Evolutionary conservation across 2,329 filamentous ascomycete species (phyloP), one percentile per base, ranked within the genome.

Genomic region (Sporothrix euskadiensis): DNA sequence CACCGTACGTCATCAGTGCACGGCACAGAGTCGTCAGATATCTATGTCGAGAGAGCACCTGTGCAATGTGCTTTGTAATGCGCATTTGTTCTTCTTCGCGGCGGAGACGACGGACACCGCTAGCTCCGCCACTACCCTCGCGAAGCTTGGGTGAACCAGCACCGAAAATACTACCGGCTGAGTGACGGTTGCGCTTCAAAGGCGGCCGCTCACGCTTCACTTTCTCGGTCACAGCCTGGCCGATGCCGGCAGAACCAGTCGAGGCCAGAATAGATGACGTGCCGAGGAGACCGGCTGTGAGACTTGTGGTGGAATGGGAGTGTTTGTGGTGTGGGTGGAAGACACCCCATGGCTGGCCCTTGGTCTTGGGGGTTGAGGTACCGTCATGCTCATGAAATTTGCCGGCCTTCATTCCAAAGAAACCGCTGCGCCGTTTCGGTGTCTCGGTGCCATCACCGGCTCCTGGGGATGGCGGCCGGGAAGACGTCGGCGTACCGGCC

Each of bases 1-100:
- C 94, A 14, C 94, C 94, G 76, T 93, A 97, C 79, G 90, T 86
- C 94, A 98, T 98, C 73, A 98, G 84, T 1, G 93, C 93, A 56
- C 90, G 89, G 80, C 94, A 97, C 54, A 98, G 87, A 80, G 92
- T 94, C 72, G 94, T 87, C 14, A 98, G 86, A 80, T 97, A 98
- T 72, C 89, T 88, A 77, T 97, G 94, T 2, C 94, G 88, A 49
- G 90, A 90, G 26, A 97, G 87, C 19, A 92, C 94, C 75, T 88
- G 85, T 5, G 88, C 88, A 74, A 91, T 90, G 76, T 89, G 87
- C 10, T 87, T 82, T 0, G 86, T 89, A 76, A 89, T 88, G 72
- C 80, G 69, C 78, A 79, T 77, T 77, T 83, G 77, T 47, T 82
- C 79, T 26, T 76, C 75, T 59, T 79, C 79, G n/a, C 76, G 75